Evolutionary conservation across 352 stramenopile genomes (phyloP).

Genomic region (Globisporangium splendens): DNA sequence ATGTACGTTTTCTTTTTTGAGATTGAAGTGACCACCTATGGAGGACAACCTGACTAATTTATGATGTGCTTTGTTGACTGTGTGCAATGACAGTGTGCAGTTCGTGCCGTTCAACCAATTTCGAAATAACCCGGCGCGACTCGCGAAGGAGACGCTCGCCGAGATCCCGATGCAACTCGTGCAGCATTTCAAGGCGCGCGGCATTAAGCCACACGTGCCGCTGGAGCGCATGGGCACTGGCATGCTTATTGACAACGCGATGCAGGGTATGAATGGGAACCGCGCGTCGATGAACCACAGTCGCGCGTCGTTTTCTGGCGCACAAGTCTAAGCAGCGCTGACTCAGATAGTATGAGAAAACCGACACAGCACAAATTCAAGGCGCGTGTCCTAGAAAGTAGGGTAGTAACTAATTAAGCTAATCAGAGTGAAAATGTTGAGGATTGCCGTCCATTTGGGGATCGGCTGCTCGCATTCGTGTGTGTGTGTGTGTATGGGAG

Average conservation of each 20-base stretch:
- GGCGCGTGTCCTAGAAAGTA: too few relatives aligned
- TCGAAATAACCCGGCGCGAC: constrained; percentile 45
- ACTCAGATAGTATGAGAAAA: neutral
- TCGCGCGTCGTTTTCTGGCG: constrained; percentile 3
- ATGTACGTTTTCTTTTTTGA: constrained; percentile 43
- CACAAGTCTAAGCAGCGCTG: constrained; percentile 4
- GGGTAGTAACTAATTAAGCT: too few relatives aligned
- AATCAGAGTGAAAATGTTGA: too few relatives aligned
- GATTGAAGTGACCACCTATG: neutral
- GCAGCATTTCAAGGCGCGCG: constrained; percentile 56
- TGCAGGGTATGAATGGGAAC: neutral
- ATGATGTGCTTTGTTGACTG: neutral
- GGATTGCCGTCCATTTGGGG: too few relatives aligned
- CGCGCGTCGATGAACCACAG: neutral
- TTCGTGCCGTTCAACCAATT: constrained; percentile 78
- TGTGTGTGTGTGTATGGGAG: too few relatives aligned
- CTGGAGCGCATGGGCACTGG: constrained; percentile 56
- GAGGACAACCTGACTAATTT: too few relatives aligned
- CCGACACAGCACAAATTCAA: too few relatives aligned
- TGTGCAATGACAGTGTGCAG: constrained; percentile 57
- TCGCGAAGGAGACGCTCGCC: constrained; percentile 69
- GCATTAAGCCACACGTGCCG: constrained; percentile 48
- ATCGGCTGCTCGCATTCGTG: too few relatives aligned
- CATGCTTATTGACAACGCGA: constrained; percentile 12
- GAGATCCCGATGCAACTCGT: constrained; percentile 64